Conservation (phyloP, 352 stramenopile genomes). For the Elongisporangium anandrum region DNA sequence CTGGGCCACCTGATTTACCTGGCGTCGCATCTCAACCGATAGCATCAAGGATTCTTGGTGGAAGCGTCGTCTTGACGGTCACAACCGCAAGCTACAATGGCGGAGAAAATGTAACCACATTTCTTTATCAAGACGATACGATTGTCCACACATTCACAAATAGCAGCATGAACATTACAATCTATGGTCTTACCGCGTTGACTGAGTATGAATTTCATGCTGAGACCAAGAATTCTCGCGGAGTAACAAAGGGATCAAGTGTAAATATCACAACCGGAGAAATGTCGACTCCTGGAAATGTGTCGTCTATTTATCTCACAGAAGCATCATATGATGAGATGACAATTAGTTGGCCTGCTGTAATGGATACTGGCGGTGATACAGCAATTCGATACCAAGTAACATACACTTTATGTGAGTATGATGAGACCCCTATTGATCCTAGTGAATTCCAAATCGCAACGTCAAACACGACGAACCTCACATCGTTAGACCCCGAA, state of each 20-base stretch:
- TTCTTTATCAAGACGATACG: conserved; percentile 19
- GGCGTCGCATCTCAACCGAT: conserved; percentile 11
- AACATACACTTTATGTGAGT: conserved; percentile 29
- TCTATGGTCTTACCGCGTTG: conserved; percentile 27
- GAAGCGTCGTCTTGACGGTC: conserved; percentile 15
- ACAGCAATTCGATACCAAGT: conserved; percentile 32
- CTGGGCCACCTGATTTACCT: conserved; percentile 15
- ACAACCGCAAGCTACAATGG: conserved; percentile 28
- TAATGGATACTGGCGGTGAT: conserved; percentile 45
- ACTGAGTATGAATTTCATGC: conserved; percentile 38
- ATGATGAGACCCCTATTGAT: conserved; percentile 8
- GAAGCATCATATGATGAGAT: conserved; percentile 32
- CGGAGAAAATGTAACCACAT: conserved; percentile 27
- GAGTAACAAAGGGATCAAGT: conserved; percentile 17
- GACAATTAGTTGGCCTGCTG: conserved; percentile 25
- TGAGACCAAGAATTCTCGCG: conserved; percentile 27
- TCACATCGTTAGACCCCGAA: conserved; percentile 23
- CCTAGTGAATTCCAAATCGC: conserved; percentile 1
- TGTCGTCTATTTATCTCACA: conserved; percentile 17
- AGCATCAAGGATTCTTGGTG: conserved; percentile 16
- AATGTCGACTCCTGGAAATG: conserved; percentile 31
- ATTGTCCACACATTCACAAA: conserved; percentile 17
- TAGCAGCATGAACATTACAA: conserved; percentile 12
- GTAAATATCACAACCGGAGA: conserved; percentile 20
- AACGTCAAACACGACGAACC: conserved; percentile 5